Conservation (phyloP, 2,329 filamentous ascomycete genomes). For the Curvularia verruculosa region DNA sequence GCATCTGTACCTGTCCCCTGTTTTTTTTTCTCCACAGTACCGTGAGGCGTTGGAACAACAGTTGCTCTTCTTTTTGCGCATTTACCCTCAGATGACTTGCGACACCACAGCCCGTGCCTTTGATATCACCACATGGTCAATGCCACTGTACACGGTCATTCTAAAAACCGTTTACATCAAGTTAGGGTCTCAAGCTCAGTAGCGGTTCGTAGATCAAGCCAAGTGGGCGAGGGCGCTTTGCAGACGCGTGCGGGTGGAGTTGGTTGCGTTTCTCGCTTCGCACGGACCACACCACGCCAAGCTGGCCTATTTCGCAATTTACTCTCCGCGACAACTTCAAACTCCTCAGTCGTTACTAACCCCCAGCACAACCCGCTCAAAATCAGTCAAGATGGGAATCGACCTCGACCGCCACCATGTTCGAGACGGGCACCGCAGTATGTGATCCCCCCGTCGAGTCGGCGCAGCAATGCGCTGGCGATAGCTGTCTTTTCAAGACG, state of each 20-base stretch:
- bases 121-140: background rate
- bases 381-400: conserved; percentile 50
- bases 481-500: conserved; percentile 48
- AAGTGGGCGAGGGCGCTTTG: conserved; percentile 1
- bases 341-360: conserved; percentile 33
- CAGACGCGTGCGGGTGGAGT: conserved; percentile 4
- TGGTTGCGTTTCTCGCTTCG: conserved; percentile 14
- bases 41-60: too few species aligned
- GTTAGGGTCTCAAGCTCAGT: background rate
- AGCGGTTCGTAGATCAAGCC: background rate
- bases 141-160: background rate
- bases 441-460: conserved; percentile 50
- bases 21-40: too few species aligned
- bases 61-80: background rate
- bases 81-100: background rate
- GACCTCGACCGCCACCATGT: conserved; percentile 66
- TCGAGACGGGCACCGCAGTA: conserved; percentile 71
- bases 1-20: too few species aligned
- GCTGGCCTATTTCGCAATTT: conserved; percentile 23
- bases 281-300: conserved; percentile 18
- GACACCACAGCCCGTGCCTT: background rate
- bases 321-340: conserved; percentile 23
- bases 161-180: background rate
- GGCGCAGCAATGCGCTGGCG: conserved; percentile 48
- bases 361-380: conserved; percentile 42